Evolutionary conservation across 208 protist species (phyloP).

Genomic region (Naegleria gruberi): DNA sequence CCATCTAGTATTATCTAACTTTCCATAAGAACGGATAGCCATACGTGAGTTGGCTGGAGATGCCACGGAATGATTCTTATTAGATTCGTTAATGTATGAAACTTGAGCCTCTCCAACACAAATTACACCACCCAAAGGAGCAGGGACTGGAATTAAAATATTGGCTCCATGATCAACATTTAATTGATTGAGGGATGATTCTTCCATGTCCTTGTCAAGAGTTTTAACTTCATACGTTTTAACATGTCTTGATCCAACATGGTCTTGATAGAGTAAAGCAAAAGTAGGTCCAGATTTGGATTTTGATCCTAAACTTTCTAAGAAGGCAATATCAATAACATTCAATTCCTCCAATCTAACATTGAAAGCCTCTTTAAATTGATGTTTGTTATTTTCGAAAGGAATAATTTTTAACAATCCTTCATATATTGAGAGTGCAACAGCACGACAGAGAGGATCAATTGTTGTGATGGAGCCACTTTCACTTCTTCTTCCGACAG

Average conservation of each 20-base stretch:
- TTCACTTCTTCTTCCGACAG: neutral
- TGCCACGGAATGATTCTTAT: neutral
- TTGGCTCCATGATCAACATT: slow-evolving; percentile 11
- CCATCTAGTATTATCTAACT: neutral
- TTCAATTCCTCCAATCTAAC: slow-evolving; percentile 18
- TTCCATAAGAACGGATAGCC: neutral
- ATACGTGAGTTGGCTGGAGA: neutral
- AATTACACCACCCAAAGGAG: slow-evolving; percentile 6
- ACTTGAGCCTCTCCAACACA: neutral
- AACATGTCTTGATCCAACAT: neutral
- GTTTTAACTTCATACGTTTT: slow-evolving; percentile 3
- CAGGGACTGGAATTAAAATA: neutral
- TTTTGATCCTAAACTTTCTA: neutral
- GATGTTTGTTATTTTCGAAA: neutral
- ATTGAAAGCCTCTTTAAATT: slow-evolving; percentile 16
- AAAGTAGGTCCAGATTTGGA: neutral
- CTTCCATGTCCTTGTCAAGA: neutral
- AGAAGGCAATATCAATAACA: slow-evolving; percentile 20
- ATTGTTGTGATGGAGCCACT: neutral
- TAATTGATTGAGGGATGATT: neutral
- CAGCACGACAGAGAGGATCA: neutral
- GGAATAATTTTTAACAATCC: slow-evolving; percentile 7
- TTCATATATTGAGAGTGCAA: slow-evolving; percentile 8
- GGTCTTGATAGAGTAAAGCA: slow-evolving; percentile 20
- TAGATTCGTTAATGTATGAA: neutral